Base-by-base conservation (phyloP, 1,284 basidiomycete genomes). In the Apiotrichum sp. region DNA sequence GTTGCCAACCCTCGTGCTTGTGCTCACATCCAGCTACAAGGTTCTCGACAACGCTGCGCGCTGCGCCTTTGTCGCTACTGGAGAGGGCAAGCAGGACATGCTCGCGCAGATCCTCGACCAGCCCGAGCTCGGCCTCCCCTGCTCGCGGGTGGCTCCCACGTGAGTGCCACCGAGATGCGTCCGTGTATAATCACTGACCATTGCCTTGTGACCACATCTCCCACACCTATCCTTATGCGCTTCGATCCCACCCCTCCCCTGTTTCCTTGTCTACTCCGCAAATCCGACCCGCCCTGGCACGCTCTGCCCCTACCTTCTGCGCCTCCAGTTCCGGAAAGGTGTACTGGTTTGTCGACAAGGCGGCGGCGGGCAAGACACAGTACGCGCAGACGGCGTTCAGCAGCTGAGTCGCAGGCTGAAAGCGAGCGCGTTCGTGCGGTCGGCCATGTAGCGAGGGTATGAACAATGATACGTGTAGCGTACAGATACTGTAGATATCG, bases 21-120 rank as follows among this genome's bases (percentile, higher is more conserved):
- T 38, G 9, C 8, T 13, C 36, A 13, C 36, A 38, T 8, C 11
- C 63, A 75, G 73, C 53, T 88, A 84, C 70, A 90, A 89, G 45
- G 93, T 96, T 59, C 84, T 97, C 66, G 96, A 96, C 74, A 93
- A 95, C 75, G 93, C 93, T 13, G 78, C 83, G 49, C 82, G 87
- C 59, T 83, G 92, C 59, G 93, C 84, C 0, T 98, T 98, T 67
- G 92, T 98, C 48, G 87, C 86, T 3, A 79, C 85, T 3, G 95
- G 95, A 11, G 86, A 82, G 62, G 84, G 82, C 61, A 98, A 98
- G 80, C 85, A 83, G 57, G 88, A 93, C 47, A 83, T 84, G 55
- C 81, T 98, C 34, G 77, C 80, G 56, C 79, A 77, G 43, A 82
- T 93, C 34, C 78, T 98, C 57, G 93, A 98, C 73, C 76, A 83